Conservation (phyloP, 306 rosid genomes). For the Prunus dulcis region DNA sequence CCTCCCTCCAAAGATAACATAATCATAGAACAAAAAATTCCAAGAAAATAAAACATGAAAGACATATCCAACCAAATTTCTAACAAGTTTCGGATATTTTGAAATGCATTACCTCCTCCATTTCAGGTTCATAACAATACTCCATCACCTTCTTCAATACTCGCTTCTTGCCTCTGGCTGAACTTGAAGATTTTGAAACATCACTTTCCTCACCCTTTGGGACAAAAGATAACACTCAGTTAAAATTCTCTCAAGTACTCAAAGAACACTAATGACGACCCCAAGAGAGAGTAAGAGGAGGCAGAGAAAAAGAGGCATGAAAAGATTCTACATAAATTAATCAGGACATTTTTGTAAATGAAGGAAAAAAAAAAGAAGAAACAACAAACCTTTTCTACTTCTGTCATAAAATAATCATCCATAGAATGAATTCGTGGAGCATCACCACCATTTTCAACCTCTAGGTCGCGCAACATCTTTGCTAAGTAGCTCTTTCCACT, state of each 20-base stretch:
- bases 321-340: neutral
- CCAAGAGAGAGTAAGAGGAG: neutral
- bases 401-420: slow-evolving; percentile 97
- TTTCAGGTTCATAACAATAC: slow-evolving; percentile 98
- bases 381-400: slow-evolving; percentile 82
- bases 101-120: slow-evolving; percentile 74
- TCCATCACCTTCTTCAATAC: slow-evolving; percentile 81
- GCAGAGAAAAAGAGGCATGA: slow-evolving; percentile 12
- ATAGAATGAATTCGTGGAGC: slow-evolving; percentile 96
- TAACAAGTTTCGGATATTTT: neutral
- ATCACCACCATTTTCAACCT: slow-evolving; percentile 82
- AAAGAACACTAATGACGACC: neutral
- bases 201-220: slow-evolving; percentile 74
- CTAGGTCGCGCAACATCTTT: slow-evolving; percentile 90
- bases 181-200: slow-evolving; percentile 57
- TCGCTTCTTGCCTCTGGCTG: slow-evolving; percentile 77
- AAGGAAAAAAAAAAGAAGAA: slow-evolving; percentile 10
- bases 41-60: neutral
- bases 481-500: slow-evolving; percentile 98
- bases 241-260: slow-evolving; percentile 17
- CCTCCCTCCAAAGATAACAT: neutral
- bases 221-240: slow-evolving; percentile 10
- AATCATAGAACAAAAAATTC: neutral
- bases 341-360: neutral
- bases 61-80: neutral